Base-by-base conservation (phyloP, 805 yeast genomes). In the Teunomyces barrocoloradensis region DNA sequence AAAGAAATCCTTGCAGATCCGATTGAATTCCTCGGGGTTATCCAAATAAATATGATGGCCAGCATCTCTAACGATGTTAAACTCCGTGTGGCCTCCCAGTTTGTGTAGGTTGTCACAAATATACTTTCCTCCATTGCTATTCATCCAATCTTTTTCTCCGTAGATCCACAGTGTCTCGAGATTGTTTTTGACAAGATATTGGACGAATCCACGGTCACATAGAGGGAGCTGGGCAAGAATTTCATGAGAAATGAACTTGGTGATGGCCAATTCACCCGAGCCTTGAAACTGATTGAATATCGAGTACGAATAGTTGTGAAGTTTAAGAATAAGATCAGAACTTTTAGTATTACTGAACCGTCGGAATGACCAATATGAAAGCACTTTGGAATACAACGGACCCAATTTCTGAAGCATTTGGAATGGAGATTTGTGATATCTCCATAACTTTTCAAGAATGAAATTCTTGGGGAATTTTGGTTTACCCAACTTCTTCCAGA, bases 81-180 rank as follows among this genome's bases (percentile, higher is more conserved):
- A 66, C 2, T 45, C 46, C 3, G 66, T 42, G 11, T 57, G 15
- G 5, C 60, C 53, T n/a, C 49, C 50, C 33, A 54, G 41, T 5
- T 50, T 50, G 18, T 44, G 17, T 3, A 72, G 51, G 29, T 63
- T 59, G 5, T 66, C 61, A 42, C 55, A 59, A 13, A 71, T 60
- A 49, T 63, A 60, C 46, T 60, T 51, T 0, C 77, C 77, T 1
- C 77, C 77, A 13, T 61, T 58, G 10, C 45, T 32, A 43, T 72
- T 72, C 77, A 72, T 72, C 77, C 77, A 72, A 49, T 72, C 77
- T 33, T 64, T 66, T 10, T 70, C 75, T 0, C 77, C 77, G 43
- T 72, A 72, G 37, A 71, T 36, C 73, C 75, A 70, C 2, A 64
- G 45, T 0, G 61, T 55, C 23, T 56, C 53, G n/a, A 69, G 54